phyloP scores from a whole-genome alignment of 768 basidiomycete genomes.

The Cantharellus anzutake region DNA sequence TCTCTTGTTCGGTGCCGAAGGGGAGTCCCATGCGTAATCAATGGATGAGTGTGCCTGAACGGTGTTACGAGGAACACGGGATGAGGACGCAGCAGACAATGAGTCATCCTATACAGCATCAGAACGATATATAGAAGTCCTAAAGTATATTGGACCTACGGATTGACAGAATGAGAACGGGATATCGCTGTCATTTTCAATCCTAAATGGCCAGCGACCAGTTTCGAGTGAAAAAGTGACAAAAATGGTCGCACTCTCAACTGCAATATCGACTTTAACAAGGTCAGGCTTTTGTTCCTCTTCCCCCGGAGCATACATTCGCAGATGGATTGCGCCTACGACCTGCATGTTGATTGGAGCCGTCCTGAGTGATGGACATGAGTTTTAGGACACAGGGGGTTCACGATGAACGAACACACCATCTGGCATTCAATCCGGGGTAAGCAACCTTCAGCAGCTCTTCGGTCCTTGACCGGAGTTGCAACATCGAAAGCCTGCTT shows the following conservation, averaged over 20 bases:
- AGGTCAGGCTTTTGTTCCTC: conserved; percentile 28
- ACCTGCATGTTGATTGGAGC: conserved; percentile 82
- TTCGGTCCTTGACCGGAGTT: conserved; percentile 43
- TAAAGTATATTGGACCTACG: conserved; percentile 22
- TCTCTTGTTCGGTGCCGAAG: conserved; percentile 66
- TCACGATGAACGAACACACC: conserved; percentile 27
- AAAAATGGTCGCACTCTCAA: conserved; percentile 81
- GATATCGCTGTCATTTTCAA: conserved; percentile 78
- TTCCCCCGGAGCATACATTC: conserved; percentile 29
- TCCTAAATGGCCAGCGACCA: conserved; percentile 71
- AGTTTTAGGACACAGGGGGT: neutral
- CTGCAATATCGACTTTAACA: conserved; percentile 54
- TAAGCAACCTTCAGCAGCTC: conserved; percentile 71
- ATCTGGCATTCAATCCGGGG: conserved; percentile 66
- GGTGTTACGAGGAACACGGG: conserved; percentile 23
- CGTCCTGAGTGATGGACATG: conserved; percentile 37
- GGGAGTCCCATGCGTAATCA: conserved; percentile 86
- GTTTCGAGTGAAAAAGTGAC: conserved; percentile 47
- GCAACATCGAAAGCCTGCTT: conserved; percentile 46
- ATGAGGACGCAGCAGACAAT: neutral
- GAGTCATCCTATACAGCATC: conserved; percentile 6
- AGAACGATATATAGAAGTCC: neutral
- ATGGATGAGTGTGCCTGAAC: conserved; percentile 33
- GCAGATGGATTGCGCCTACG: conserved; percentile 67
- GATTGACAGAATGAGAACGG: conserved; percentile 51